Conservation (phyloP, 208 protist species). For the Trypanosoma cruzi region DNA sequence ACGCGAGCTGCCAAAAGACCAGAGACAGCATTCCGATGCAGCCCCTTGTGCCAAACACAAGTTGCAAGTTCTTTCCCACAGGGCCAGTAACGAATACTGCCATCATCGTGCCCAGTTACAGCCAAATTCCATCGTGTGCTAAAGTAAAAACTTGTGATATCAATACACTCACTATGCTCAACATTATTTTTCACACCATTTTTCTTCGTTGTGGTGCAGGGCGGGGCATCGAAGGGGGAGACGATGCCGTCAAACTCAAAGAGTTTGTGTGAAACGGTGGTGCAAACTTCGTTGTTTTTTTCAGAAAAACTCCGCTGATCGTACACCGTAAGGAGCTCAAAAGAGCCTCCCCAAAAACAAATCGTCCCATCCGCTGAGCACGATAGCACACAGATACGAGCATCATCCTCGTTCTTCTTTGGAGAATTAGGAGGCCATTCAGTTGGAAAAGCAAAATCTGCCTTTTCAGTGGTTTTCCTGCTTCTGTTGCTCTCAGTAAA, state of each 20-base stretch:
- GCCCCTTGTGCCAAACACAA: slow-evolving; percentile 21
- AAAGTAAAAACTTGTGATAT: slow-evolving; percentile 40
- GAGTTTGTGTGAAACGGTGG: background rate
- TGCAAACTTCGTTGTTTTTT: slow-evolving; percentile 4
- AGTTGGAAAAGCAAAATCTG: background rate
- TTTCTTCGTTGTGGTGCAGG: background rate
- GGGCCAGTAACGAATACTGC: slow-evolving; percentile 38
- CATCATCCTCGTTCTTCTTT: background rate
- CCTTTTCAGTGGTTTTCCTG: background rate
- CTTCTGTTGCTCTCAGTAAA: background rate
- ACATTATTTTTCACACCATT: slow-evolving; percentile 3
- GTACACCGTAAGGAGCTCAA: slow-evolving; percentile 15
- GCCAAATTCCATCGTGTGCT: slow-evolving; percentile 27
- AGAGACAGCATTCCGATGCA: slow-evolving; percentile 45
- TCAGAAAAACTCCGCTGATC: background rate
- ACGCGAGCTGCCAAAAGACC: slow-evolving; percentile 31
- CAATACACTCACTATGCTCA: slow-evolving; percentile 21
- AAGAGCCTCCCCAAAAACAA: slow-evolving; percentile 16
- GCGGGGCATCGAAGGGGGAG: slow-evolving; percentile 12
- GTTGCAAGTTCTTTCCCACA: slow-evolving; percentile 36
- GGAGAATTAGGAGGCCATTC: background rate
- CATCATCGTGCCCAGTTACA: slow-evolving; percentile 50
- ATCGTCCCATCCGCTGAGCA: slow-evolving; percentile 19
- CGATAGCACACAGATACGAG: slow-evolving; percentile 3
- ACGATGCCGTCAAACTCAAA: background rate